Conservation (phyloP, 345 rosid genomes). For the Populus davidiana region DNA sequence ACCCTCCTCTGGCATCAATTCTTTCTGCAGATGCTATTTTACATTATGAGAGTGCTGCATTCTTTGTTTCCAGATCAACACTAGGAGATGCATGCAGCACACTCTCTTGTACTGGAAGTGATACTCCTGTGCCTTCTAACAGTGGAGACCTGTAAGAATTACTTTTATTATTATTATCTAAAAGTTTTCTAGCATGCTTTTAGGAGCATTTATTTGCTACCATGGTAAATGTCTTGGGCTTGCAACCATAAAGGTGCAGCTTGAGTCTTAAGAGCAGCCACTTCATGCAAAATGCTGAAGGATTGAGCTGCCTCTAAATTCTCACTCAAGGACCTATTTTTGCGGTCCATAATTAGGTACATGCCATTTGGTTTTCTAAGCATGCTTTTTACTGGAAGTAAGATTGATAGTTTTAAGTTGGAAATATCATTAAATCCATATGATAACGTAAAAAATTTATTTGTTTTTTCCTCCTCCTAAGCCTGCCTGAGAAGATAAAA, state of each 20-base stretch:
- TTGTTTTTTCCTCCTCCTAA: conserved; percentile 5
- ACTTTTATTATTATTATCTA: background rate
- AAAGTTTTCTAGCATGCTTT: background rate
- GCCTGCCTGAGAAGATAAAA: conserved; percentile 42
- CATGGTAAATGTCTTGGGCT: background rate
- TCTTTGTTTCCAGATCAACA: conserved; percentile 51
- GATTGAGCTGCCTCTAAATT: background rate
- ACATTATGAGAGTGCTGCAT: conserved; percentile 47
- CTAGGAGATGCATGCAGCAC: conserved; percentile 71
- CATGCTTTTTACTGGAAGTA: background rate
- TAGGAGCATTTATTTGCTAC: background rate
- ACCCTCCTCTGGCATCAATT: conserved; percentile 52
- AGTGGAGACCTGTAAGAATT: conserved; percentile 53
- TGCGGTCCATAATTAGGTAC: background rate
- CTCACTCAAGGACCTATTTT: background rate
- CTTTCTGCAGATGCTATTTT: conserved; percentile 47
- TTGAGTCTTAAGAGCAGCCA: background rate
- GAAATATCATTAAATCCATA: background rate
- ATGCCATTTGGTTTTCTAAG: background rate
- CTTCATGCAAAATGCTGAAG: conserved; percentile 1
- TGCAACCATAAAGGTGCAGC: background rate
- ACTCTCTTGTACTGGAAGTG: conserved; percentile 28
- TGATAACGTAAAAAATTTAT: background rate
- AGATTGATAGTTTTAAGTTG: conserved; percentile 4
- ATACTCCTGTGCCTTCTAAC: conserved; percentile 20